These are phyloP conservation scores for Venturia oleaginea DNA, from an alignment of 2,329 filamentous ascomycete genomes.

Conservation along the genomic window DNA sequence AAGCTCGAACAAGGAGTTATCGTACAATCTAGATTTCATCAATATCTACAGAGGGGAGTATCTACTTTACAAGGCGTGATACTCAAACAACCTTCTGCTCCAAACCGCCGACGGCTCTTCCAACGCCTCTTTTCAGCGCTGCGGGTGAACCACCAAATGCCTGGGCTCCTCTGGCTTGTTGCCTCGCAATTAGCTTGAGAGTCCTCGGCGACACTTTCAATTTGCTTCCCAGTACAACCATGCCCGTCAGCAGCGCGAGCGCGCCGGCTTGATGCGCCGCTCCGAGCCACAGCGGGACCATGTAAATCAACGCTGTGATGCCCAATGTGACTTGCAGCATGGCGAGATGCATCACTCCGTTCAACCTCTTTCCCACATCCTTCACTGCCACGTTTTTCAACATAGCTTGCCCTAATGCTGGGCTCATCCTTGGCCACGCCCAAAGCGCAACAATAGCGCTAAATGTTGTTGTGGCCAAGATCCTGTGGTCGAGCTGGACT, in stretches of 20 bases:
- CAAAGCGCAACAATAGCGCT: conserved; percentile 69
- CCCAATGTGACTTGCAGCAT: conserved; percentile 75
- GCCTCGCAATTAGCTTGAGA: conserved; percentile 42
- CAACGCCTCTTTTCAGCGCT: background rate
- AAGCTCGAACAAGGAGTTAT: too few relatives aligned
- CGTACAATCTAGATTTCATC: background rate
- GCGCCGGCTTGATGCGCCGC: conserved; percentile 89
- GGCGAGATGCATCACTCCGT: conserved; percentile 75
- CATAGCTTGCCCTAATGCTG: conserved; percentile 42
- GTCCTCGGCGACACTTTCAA: conserved; percentile 63
- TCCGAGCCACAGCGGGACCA: conserved; percentile 81
- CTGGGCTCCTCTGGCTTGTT: background rate
- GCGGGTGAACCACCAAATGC: background rate
- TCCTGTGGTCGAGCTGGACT: conserved; percentile 91
- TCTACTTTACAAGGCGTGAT: background rate
- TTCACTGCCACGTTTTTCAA: background rate
- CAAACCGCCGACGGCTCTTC: background rate
- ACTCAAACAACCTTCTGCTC: background rate
- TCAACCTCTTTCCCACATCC: conserved; percentile 56
- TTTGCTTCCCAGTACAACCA: conserved; percentile 68
- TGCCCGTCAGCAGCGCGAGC: conserved; percentile 73
- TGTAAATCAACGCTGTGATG: conserved; percentile 84
- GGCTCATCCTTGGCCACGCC: conserved; percentile 64
- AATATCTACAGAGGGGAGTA: background rate
- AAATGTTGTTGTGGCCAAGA: conserved; percentile 84